phyloP scores from a whole-genome alignment of 2,329 filamentous ascomycete genomes.

The Chrysoporthe austroafricana region DNA sequence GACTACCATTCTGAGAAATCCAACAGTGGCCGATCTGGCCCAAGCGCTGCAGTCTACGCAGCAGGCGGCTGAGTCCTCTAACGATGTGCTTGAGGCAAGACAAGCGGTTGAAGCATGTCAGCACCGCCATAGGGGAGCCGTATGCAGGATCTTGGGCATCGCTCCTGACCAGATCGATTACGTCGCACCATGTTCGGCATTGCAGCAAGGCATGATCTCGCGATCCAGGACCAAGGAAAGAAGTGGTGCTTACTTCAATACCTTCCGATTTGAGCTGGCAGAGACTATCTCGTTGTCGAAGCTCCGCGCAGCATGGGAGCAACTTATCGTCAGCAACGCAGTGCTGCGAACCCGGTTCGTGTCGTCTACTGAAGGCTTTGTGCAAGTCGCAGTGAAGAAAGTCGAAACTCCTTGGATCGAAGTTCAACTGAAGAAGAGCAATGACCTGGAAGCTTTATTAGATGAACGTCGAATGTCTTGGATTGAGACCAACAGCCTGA shows the following conservation, averaged over 20 bases:
- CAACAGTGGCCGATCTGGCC: slow-evolving; percentile 53
- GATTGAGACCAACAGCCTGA: slow-evolving; percentile 54
- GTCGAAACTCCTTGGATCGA: slow-evolving; percentile 49
- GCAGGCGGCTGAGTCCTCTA: slow-evolving; percentile 24
- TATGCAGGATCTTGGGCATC: slow-evolving; percentile 57
- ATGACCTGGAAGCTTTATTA: slow-evolving; percentile 41
- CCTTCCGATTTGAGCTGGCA: slow-evolving; percentile 65
- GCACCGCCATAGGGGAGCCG: slow-evolving; percentile 60
- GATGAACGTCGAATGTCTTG: slow-evolving; percentile 50
- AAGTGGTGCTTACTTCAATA: slow-evolving; percentile 73
- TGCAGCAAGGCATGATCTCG: slow-evolving; percentile 86
- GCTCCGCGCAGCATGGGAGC: slow-evolving; percentile 62
- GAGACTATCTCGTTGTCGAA: slow-evolving; percentile 45
- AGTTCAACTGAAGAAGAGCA: slow-evolving; percentile 34
- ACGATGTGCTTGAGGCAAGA: slow-evolving; percentile 50
- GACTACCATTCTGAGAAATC: slow-evolving; percentile 68
- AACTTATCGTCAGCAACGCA: slow-evolving; percentile 55
- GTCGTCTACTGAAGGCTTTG: slow-evolving; percentile 72
- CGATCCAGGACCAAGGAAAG: slow-evolving; percentile 61
- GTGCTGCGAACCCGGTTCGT: slow-evolving; percentile 76
- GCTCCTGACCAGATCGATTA: slow-evolving; percentile 64
- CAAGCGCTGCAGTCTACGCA: slow-evolving; percentile 38
- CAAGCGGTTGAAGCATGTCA: slow-evolving; percentile 67
- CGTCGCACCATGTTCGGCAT: slow-evolving; percentile 79
- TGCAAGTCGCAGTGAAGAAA: slow-evolving; percentile 68